Conservation (phyloP, 768 basidiomycete genomes). For the Myochromella boudieri region DNA sequence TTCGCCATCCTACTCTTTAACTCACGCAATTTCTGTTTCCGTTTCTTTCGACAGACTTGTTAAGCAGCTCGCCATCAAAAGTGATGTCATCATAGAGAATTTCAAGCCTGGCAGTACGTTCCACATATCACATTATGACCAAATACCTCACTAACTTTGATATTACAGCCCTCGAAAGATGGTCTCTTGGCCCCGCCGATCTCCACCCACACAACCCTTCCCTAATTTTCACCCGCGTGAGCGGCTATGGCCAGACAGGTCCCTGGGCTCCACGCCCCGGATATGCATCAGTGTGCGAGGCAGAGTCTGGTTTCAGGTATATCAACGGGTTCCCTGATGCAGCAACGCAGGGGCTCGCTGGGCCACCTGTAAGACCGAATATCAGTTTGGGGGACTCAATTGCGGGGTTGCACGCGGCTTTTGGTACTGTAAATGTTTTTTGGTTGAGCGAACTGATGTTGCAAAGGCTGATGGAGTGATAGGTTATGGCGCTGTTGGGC, state of each 20-base stretch:
- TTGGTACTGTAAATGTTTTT: constrained; percentile 56
- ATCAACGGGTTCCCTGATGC: constrained; percentile 67
- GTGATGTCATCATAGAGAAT: constrained; percentile 69
- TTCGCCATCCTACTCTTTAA: background rate
- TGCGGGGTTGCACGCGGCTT: constrained; percentile 71
- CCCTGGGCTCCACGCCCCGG: constrained; percentile 72
- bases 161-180: constrained; percentile 64
- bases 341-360: constrained; percentile 49
- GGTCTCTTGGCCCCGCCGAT: constrained; percentile 58
- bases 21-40: background rate
- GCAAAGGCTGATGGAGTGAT: background rate
- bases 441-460: too few species aligned
- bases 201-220: constrained; percentile 77
- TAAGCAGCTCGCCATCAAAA: constrained; percentile 56
- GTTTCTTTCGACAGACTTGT: constrained; percentile 46
- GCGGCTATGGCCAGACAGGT: constrained; percentile 75
- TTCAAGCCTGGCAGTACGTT: constrained; percentile 75
- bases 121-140: background rate
- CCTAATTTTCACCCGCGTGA: constrained; percentile 87
- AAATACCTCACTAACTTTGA: background rate
- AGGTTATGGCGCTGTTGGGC: constrained; percentile 59
- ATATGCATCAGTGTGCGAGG: constrained; percentile 75
- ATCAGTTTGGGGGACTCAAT: constrained; percentile 74
- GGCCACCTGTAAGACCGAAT: constrained; percentile 69
- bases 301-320: constrained; percentile 71